Percentiles rank a stretch among this genome's conserved stretches.
These are phyloP conservation scores for Pinus albicaulis DNA, from an alignment of 75 land plant genomes.

Conservation along the genomic window DNA sequence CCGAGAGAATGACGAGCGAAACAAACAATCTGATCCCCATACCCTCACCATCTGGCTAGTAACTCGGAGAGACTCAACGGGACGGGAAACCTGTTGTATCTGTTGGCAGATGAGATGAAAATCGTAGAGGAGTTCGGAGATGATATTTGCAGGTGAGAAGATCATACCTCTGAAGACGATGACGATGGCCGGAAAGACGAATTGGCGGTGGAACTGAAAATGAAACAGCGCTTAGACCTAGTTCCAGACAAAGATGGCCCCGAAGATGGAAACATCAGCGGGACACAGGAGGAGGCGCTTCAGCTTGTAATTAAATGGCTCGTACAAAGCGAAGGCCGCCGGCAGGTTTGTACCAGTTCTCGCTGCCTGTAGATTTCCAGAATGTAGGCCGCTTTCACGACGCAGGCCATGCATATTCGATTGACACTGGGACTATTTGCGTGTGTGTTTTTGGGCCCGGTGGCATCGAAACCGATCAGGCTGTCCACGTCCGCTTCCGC, in stretches of 20 bases:
- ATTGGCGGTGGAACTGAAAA: conserved; percentile 45
- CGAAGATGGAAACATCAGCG: conserved; percentile 58
- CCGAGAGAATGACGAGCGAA: conserved; percentile 71
- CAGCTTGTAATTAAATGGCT: conserved; percentile 56
- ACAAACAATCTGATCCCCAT: conserved; percentile 50
- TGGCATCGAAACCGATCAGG: not conserved
- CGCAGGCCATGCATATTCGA: conserved; percentile 59
- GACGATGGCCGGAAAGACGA: conserved; percentile 56
- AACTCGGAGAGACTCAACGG: conserved; percentile 39
- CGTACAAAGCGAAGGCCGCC: conserved; percentile 57
- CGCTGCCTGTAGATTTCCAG: conserved; percentile 68
- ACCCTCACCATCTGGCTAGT: conserved; percentile 24
- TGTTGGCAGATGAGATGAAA: conserved; percentile 58
- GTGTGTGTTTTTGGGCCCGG: not conserved
- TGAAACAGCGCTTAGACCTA: conserved; percentile 12
- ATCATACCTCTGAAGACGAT: conserved; percentile 61
- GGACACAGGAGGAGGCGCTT: conserved; percentile 34
- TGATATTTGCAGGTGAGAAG: conserved; percentile 49
- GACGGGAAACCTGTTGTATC: conserved; percentile 59
- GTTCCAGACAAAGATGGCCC: conserved; percentile 63
- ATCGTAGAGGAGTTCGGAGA: conserved; percentile 56
- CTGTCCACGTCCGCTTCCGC: not conserved
- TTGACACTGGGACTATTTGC: conserved; percentile 32
- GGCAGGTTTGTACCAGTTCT: conserved; percentile 26
- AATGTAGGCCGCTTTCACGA: conserved; percentile 71